Evolutionary conservation across 768 basidiomycete genomes (phyloP), one percentile per base, ranked within the genome.

Genomic region (Panaeolus papilionaceus): DNA sequence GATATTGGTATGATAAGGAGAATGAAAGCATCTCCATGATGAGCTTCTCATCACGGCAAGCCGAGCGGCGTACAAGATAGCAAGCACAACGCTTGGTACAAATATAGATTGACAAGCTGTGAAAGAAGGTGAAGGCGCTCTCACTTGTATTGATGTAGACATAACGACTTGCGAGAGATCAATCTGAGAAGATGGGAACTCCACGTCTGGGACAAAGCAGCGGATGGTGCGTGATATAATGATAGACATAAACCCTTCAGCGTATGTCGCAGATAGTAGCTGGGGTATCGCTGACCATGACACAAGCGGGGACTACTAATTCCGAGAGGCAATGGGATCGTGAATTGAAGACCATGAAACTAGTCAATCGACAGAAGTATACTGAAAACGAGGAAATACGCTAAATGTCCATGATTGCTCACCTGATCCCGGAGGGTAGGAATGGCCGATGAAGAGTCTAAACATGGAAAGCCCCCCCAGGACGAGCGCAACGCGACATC

Each of bases 111-210:
- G 26, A 11, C 7, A 26, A 26, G 14, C 20, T 28, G 20, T 51
- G 49, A 23, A 51, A 51, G 49, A 28, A 51, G 49, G 20, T 51
- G 49, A 51, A 28, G 49, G 49, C 10, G 49, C 49, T 28, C 49
- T 26, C 23, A 20, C 23, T 23, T 26, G 20, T 23, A 1, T 51
- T 51, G 20, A 23, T 51, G 11, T 28, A n/a, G 8, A 11, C 14
- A 26, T 28, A 51, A 47, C 45, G 45, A 47, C 45, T 18, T 47
- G 39, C 14, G 12, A 9, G 44, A 33, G 33, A 33, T 33, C 33
- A 33, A 33, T 33, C 33, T 33, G 33, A 33, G 14, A 45, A 45
- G 44, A 45, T 45, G 16, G 44, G 16, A 45, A 20, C 44, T 20
- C 16, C 18, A n/a, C 18, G 44, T 18, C 18, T 40, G 6, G 44